Evolutionary conservation across 352 stramenopile genomes (phyloP).

Genomic region (Pythium folliculosum): DNA sequence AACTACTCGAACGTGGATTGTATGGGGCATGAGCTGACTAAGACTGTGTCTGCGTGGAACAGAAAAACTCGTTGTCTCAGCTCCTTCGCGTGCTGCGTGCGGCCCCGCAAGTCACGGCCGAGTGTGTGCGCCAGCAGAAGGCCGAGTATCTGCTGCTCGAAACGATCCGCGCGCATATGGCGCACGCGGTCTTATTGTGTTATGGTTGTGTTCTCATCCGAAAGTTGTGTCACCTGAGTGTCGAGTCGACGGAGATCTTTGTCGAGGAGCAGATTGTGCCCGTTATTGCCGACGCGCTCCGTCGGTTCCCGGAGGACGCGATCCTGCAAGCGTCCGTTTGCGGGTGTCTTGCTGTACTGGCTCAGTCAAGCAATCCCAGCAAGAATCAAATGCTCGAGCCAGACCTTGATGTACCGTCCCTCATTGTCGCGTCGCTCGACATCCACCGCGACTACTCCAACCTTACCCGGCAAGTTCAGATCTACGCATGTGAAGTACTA

Average conservation of each 20-base stretch:
- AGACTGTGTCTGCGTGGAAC: background rate
- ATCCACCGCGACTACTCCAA: conserved; percentile 71
- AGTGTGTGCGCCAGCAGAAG: conserved; percentile 61
- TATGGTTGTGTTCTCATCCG: conserved; percentile 77
- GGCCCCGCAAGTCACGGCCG: conserved; percentile 63
- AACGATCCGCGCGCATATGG: conserved; percentile 55
- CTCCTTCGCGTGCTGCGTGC: conserved; percentile 63
- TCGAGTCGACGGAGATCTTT: conserved; percentile 64
- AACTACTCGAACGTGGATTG: too few species aligned
- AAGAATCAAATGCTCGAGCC: conserved; percentile 64
- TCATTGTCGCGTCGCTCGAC: conserved; percentile 51
- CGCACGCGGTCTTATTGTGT: conserved; percentile 71
- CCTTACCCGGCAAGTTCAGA: conserved; percentile 75
- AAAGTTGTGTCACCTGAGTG: conserved; percentile 72
- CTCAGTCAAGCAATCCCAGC: conserved; percentile 56
- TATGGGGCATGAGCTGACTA: too few species aligned
- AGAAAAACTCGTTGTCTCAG: conserved; percentile 74
- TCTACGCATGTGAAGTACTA: conserved; percentile 80
- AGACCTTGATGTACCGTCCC: conserved; percentile 32
- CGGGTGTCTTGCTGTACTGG: conserved; percentile 58
- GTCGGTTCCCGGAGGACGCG: conserved; percentile 61
- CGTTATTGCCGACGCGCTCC: conserved; percentile 46
- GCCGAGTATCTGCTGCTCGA: conserved; percentile 58
- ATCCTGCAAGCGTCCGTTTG: conserved; percentile 71
- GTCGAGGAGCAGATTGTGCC: conserved; percentile 60